Percentiles rank a stretch among this genome's conserved stretches.
These are phyloP conservation scores for Fusarium denticulatum DNA, from an alignment of 2,329 filamentous ascomycete species.

Conservation along the genomic window DNA sequence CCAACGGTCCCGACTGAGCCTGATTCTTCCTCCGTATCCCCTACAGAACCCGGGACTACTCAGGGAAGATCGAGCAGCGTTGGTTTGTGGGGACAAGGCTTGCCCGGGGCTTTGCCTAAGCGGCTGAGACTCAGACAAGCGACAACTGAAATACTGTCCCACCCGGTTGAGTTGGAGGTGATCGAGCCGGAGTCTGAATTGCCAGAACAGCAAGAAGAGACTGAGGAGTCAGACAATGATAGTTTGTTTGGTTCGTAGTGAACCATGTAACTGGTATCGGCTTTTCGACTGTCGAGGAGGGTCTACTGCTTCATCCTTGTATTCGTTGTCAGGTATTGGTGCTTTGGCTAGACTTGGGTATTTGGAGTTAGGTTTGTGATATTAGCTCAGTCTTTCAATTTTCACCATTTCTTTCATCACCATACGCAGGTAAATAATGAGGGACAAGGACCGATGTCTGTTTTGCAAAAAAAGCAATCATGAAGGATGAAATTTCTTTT, in stretches of 20 bases:
- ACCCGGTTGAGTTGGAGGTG: background rate
- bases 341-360: background rate
- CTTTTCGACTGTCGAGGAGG: background rate
- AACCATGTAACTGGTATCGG: background rate
- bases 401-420: constrained; percentile 6
- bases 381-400: background rate
- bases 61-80: background rate
- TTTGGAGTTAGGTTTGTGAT: background rate
- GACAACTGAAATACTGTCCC: background rate
- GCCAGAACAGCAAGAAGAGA: background rate
- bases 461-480: constrained; percentile 32
- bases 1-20: background rate
- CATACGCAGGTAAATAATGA: background rate
- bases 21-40: background rate
- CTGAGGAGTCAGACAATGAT: background rate
- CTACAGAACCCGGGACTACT: no score
- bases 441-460: background rate
- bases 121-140: background rate
- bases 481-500: constrained; percentile 47
- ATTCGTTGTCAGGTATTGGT: background rate
- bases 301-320: background rate
- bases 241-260: background rate
- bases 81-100: background rate
- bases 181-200: background rate
- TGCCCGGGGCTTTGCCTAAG: background rate